Evolutionary conservation across 2,329 filamentous ascomycete genomes (phyloP).

Genomic region (Colletotrichum brevisporum): DNA sequence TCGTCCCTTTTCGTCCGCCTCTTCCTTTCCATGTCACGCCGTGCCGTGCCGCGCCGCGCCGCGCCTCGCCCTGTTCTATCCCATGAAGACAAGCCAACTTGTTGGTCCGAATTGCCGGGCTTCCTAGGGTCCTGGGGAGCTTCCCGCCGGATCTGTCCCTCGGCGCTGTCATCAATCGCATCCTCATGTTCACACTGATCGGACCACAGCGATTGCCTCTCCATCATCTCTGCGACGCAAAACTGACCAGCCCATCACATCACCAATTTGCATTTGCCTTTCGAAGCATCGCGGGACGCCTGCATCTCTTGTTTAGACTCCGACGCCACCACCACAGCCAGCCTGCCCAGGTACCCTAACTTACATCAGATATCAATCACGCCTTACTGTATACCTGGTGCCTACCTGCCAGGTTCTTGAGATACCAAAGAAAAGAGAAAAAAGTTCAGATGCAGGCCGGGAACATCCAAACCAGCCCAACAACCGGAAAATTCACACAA

Average conservation of each 20-base stretch:
- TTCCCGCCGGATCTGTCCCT: neutral
- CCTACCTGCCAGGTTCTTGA: no score
- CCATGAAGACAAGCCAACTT: constrained; percentile 1
- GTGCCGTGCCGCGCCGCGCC: neutral
- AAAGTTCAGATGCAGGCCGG: neutral
- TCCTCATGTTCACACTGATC: neutral
- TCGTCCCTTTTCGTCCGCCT: constrained; percentile 29
- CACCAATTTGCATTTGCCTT: neutral
- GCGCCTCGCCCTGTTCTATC: no score
- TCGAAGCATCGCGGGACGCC: neutral
- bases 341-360: neutral
- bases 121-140: no score
- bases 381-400: no score
- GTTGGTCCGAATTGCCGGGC: neutral
- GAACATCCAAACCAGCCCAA: neutral
- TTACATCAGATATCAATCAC: constrained; percentile 1
- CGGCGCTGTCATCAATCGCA: neutral
- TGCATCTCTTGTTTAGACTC: neutral
- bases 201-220: neutral
- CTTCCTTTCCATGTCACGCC: constrained; percentile 14
- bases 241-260: neutral
- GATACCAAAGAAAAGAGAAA: neutral
- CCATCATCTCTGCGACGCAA: neutral
- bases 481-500: constrained; percentile 3
- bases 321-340: neutral